Conservation (phyloP, 2,329 filamentous ascomycete species). For the Aspergillus jensenii region DNA sequence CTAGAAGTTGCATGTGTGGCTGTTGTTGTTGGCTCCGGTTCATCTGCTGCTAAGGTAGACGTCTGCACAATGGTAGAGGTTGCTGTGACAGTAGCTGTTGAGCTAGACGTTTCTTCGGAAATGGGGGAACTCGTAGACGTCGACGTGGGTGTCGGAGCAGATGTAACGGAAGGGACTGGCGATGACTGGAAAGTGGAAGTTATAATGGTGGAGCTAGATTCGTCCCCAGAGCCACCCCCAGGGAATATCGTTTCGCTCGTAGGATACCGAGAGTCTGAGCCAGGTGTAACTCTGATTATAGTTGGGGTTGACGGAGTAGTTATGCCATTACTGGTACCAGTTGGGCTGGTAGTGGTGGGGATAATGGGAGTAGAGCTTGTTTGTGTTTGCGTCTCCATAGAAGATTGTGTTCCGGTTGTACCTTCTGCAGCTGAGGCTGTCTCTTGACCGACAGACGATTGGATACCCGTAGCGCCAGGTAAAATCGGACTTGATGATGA, state of each 20-base stretch:
- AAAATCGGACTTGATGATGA: not conserved
- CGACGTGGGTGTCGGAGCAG: not conserved
- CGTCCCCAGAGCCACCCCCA: not conserved
- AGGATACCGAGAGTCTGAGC: not conserved
- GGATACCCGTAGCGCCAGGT: not conserved
- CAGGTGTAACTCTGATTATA: constrained; percentile 7
- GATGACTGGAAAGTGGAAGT: not conserved
- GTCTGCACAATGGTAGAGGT: not conserved
- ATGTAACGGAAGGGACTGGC: not conserved
- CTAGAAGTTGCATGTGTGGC: not conserved
- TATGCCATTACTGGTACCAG: not conserved
- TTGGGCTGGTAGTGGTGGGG: no score
- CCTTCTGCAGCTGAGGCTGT: not conserved
- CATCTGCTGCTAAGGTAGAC: not conserved
- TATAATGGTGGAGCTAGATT: not conserved
- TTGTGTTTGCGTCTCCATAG: no score
- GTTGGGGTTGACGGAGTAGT: not conserved
- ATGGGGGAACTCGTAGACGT: not conserved
- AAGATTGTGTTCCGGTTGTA: no score
- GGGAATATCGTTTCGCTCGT: not conserved
- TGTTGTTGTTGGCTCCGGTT: not conserved
- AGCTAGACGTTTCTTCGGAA: not conserved
- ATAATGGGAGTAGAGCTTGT: no score
- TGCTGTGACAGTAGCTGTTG: constrained; percentile 1
- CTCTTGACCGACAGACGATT: not conserved